Conservation (phyloP, 1,139 yeast genomes). For the Suhomyces maxii region DNA sequence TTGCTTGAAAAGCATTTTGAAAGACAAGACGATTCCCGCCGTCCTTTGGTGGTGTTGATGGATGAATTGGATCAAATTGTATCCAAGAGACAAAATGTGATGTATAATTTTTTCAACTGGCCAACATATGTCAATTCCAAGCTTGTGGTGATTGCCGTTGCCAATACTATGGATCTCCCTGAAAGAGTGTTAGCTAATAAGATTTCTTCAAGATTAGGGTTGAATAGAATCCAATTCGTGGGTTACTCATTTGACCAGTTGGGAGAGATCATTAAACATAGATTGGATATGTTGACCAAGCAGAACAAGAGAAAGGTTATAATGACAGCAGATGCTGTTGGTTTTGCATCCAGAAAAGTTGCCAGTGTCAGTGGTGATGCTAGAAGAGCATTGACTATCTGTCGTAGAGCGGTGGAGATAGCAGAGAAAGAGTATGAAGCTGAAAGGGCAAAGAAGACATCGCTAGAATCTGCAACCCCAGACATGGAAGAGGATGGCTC, state of each 20-base stretch:
- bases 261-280: conserved; percentile 67
- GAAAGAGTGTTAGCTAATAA: conserved; percentile 86
- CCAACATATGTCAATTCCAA: conserved; percentile 81
- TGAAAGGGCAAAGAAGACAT: conserved; percentile 13
- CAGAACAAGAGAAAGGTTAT: conserved; percentile 37
- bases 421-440: conserved; percentile 62
- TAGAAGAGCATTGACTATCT: conserved; percentile 83
- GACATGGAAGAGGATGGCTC: conserved; percentile 13
- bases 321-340: conserved; percentile 76
- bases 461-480: conserved; percentile 11
- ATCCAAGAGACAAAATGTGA: conserved; percentile 78
- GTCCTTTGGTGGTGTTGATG: conserved; percentile 73
- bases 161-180: conserved; percentile 96
- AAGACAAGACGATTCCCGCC: conserved; percentile 18
- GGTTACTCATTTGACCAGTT: conserved; percentile 86
- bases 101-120: conserved; percentile 98
- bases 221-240: conserved; percentile 81
- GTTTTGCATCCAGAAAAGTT: conserved; percentile 89
- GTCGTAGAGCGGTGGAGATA: conserved; percentile 86
- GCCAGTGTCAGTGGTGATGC: conserved; percentile 99
- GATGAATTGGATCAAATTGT: conserved; percentile 95
- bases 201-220: conserved; percentile 86
- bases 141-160: conserved; percentile 86
- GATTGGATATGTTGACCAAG: conserved; percentile 59
- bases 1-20: conserved; percentile 41